Evolutionary conservation across 2,329 filamentous ascomycete genomes (phyloP), one percentile per base, ranked within the genome.

Genomic region (Atkinsonella texensis): DNA sequence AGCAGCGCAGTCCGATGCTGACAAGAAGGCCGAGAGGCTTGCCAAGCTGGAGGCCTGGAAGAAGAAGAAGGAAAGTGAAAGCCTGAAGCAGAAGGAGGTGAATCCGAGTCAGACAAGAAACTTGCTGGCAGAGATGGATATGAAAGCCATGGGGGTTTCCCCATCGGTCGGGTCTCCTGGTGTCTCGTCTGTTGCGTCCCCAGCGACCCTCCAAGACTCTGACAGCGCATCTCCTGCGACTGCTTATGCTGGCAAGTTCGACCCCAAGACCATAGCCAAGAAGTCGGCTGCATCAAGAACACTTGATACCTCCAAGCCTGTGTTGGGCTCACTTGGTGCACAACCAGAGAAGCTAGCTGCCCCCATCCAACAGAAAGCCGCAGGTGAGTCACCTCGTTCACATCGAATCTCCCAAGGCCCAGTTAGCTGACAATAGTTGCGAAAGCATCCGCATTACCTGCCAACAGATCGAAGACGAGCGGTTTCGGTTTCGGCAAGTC

Each of bases 1-100:
- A 50, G 68, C 72, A 44, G 68, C 69, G 17, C 81, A 81, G 60
- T 74, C 79, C 32, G 86, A 89, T 60, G 79, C 81, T 55, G 83
- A 89, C 48, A 89, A 68, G 51, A 88, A 90, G 65, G 85, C 84
- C 48, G 87, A 91, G 66, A 76, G 87, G 56, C 74, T 89, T 43
- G 87, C 87, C 31, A 90, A 88, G 64, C 70, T 95, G 31, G 87
- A 91, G 65, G 87, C 87, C 52, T 95, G 89, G 90, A 95, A 95
- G 70, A 86, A 89, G 68, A 91, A 90, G 69, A 84, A 89, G 64
- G 86, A 88, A 57, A 81, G 83, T 63, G 84, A 84, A 59, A 84
- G 84, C 59, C 79, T 78, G 56, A 87, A 87, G 64, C 80, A 86
- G 63, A 83, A 81, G 61, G 80, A 85, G 60, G 76, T 83, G 44